Conservation (phyloP, 2,329 filamentous ascomycete species). For the Pseudogymnoascus sp. region DNA sequence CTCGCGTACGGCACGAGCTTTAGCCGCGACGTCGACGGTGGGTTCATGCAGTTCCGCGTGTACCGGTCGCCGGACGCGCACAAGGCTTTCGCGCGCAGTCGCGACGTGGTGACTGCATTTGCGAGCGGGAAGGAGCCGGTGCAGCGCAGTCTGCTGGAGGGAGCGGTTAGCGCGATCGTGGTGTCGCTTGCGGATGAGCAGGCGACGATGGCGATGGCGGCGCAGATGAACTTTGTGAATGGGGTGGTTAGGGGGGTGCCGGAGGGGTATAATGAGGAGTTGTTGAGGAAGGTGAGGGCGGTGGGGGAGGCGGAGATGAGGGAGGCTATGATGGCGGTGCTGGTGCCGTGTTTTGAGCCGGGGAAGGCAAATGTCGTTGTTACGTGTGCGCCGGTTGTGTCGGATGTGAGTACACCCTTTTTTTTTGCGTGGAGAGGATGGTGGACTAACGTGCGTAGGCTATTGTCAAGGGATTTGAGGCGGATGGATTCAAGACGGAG, state of each 20-base stretch:
- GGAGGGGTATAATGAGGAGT: conserved; percentile 66
- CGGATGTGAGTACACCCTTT: conserved; percentile 54
- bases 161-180: conserved; percentile 83
- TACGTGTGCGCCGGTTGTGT: conserved; percentile 77
- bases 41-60: conserved; percentile 73
- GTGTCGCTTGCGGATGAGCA: conserved; percentile 81
- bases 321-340: conserved; percentile 60
- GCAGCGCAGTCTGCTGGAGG: conserved; percentile 64
- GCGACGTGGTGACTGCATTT: conserved; percentile 64
- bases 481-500: conserved; percentile 69
- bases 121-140: conserved; percentile 62
- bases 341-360: conserved; percentile 73
- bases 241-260: conserved; percentile 69
- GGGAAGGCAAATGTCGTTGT: conserved; percentile 76
- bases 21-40: conserved; percentile 65
- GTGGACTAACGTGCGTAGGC: conserved; percentile 40
- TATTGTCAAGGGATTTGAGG: conserved; percentile 64
- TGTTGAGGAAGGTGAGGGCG: conserved; percentile 67
- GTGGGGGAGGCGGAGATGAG: conserved; percentile 72
- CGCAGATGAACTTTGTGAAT: conserved; percentile 72
- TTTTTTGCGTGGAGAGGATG: conserved; percentile 8
- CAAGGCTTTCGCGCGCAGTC: conserved; percentile 73
- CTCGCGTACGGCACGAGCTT: conserved; percentile 87
- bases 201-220: conserved; percentile 72
- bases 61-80: conserved; percentile 85